These are phyloP conservation scores for Xerocomellus chrysenteron DNA, from an alignment of 768 basidiomycete species.

Conservation along the genomic window DNA sequence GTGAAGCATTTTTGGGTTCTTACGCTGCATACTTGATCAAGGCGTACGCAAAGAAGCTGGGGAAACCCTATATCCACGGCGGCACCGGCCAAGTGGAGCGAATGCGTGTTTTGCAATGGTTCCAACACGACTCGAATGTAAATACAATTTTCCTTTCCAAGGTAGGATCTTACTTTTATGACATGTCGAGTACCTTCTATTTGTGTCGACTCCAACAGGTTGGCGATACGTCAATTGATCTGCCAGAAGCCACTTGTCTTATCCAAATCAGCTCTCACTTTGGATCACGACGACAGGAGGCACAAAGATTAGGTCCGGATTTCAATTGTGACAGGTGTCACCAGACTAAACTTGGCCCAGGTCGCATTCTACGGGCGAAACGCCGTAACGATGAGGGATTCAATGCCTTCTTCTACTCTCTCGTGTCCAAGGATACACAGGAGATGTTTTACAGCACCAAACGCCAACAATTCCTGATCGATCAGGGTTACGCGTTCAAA, in stretches of 20 bases:
- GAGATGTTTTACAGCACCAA: constrained; percentile 99
- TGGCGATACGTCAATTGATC: constrained; percentile 97
- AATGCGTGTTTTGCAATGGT: constrained; percentile 91
- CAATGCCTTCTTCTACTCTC: constrained; percentile 99
- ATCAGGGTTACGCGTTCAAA: constrained; percentile 99
- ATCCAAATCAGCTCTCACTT: constrained; percentile 99
- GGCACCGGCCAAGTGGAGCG: constrained; percentile 93
- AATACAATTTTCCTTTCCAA: constrained; percentile 99
- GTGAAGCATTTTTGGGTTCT: not conserved
- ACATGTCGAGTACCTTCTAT: constrained; percentile 11
- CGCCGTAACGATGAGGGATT: constrained; percentile 98
- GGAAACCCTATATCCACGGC: constrained; percentile 95
- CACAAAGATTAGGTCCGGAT: constrained; percentile 82
- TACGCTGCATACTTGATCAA: constrained; percentile 27
- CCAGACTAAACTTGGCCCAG: constrained; percentile 37
- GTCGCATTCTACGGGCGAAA: constrained; percentile 95
- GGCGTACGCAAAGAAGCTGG: constrained; percentile 92
- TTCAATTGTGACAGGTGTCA: constrained; percentile 17
- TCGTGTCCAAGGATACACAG: constrained; percentile 98
- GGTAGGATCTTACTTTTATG: constrained; percentile 40
- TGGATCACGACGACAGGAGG: constrained; percentile 96
- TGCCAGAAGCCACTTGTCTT: constrained; percentile 98
- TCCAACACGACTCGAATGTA: constrained; percentile 92
- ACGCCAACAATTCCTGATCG: constrained; percentile 97
- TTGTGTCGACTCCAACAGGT: constrained; percentile 50